Evolutionary conservation across 129 eudicot genomes (phyloP), one percentile per base, ranked within the genome.

Genomic region (Flaveria ramosissima): DNA sequence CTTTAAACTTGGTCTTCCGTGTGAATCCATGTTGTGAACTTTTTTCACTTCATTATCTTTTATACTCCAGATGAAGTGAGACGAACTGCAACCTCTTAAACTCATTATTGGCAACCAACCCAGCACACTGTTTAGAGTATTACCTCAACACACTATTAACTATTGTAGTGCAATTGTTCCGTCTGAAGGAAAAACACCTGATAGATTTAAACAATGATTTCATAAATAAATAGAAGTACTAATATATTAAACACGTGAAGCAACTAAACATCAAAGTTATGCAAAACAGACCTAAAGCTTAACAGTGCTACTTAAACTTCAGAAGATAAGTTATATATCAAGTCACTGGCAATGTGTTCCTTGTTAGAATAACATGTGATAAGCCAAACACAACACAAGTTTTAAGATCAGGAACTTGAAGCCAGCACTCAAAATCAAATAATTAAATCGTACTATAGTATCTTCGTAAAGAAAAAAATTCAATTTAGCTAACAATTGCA

Each of bases 41-140:
- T 79, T 86, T 30, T 43, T 53, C 68, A 87, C 83, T 55, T 52
- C 47, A 36, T 88, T 89, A 8, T 74, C 80, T 76, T 82, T 86
- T 7, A 87, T 80, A 24, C 84, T 56, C 73, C 80, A 50, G 66
- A 91, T 85, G 30, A 83, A 88, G 70, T 88, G 90, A 51, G 73
- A 56, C 20, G 79, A 48, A 47, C 75, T 79, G 79, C 97, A 88
- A 66, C 81, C 70, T 72, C 80, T 86, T 71, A 79, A 85, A 56
- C 63, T 81, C 98, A 90, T 91, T 57, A 57, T 36, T 52, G 12
- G 15, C 19, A 66, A 48, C 11, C 45, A 52, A 23, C 66, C 65
- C 75, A 81, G 6, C 7, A 20, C 23, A 3, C 15, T 23, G 70
- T 55, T 74, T 55, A 17, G 75, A 6, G 56, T 76, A 16, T 60